Evolutionary conservation across 1,139 yeast genomes (phyloP), one percentile per base, ranked within the genome.

Genomic region (Scheffersomyces stambukii): DNA sequence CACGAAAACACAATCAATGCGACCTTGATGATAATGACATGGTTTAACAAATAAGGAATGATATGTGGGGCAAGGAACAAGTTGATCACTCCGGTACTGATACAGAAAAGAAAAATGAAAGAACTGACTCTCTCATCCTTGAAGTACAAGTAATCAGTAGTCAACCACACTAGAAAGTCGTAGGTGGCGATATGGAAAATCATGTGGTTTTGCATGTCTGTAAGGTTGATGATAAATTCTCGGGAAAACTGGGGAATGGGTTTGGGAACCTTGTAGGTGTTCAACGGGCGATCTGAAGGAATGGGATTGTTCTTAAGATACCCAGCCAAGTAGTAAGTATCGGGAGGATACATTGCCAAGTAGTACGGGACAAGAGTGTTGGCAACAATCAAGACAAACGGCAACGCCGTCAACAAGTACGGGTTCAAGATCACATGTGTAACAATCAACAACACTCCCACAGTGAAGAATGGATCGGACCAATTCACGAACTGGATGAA

Each of bases 121-220:
- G 78, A 61, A n/a, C 85, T 76, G 3, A 77, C 43, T 27, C 73
- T 69, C 43, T 81, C 89, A 47, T 81, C 76, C 36, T 68, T 66
- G 50, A 79, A 86, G 49, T 71, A 81, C 2, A 83, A 75, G 48
- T 79, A 77, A 37, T 75, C 76, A 16, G 61, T 56, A 16, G 83
- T 61, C 28, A 73, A 36, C 48, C 66, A 57, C 14, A 67, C 59
- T 5, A 74, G 35, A 19, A 65, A 62, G 53, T 86, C 93, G 65
- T 79, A 85, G 0, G 64, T 56, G n/a, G 60, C 53, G 8, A 81
- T 76, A 46, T 79, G 84, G 11, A 78, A 50, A n/a, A 78, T 52
- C 86, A 83, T 81, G 43, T 78, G 81, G 51, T 86, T 86, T 48
- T 86, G 96, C 32, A 86, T 64, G 56, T 86, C 96, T 1, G 94